Evolutionary conservation across 1,284 basidiomycete genomes (phyloP), one percentile per base, ranked within the genome.

Genomic region (Ustilago trichophora): DNA sequence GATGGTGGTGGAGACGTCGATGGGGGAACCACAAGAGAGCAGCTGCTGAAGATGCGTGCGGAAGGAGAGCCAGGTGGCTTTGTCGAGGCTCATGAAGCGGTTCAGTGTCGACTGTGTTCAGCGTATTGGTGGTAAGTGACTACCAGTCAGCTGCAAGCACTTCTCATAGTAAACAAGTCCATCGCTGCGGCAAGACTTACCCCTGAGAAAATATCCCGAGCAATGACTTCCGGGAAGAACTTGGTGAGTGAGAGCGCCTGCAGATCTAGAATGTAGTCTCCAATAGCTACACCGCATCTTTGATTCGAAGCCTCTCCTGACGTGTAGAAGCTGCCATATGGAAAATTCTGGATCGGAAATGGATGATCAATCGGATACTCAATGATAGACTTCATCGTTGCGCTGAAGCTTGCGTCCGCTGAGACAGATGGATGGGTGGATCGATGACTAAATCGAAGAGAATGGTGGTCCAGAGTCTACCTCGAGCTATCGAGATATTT

Each of bases 271-370:
- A 73, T 64, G 9, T 19, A 32, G 26, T 71, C 71, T 19, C 69
- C 68, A 32, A 75, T 58, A 1, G 72, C 70, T 4, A 74, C 66
- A 11, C 66, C 51, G 15, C 58, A 53, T 16, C 60, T 18, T 24
- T 45, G 55, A 1, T 21, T 36, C 2, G 26, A 44, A 6, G 32
- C 26, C 12, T 59, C 40, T 10, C 34, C 13, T 1, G 34, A 13
- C 6, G 49, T 62, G 31, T 62, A 62, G 18, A 75, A 62, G 42
- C 67, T 49, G 19, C 72, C 72, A 38, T 72, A 75, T 5, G 72
- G 72, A 18, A 75, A 38, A 42, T 75, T 75, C 43, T 54, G 31
- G 25, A 75, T 44, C 25, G 73, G 54, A 34, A 75, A 75, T 18
- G 62, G 59, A n/a, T 67, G 68, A 22, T 55, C 42, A 4, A 15